phyloP scores from a whole-genome alignment of 23 red algal species.

The Cyanidioschyzon merolae region DNA sequence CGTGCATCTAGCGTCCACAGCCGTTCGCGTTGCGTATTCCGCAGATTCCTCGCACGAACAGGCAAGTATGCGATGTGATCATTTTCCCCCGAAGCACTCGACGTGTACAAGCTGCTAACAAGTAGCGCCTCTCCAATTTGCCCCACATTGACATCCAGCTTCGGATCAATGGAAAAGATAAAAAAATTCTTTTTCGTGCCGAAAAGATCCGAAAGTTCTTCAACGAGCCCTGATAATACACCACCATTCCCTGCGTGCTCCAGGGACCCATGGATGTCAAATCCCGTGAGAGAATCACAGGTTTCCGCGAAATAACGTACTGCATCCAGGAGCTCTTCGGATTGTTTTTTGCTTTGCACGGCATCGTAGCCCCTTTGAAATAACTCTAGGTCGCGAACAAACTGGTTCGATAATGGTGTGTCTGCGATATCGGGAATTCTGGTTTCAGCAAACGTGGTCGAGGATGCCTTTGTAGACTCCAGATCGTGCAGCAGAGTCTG shows the following conservation, averaged over 20 bases:
- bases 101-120: not conserved
- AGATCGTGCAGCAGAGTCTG: not conserved
- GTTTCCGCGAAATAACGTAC: not conserved
- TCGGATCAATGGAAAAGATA: not conserved
- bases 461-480: too few relatives aligned
- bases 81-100: not conserved
- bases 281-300: not conserved
- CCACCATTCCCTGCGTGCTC: not conserved
- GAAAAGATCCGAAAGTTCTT: not conserved
- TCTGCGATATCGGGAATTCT: not conserved
- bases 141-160: too few relatives aligned
- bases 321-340: not conserved
- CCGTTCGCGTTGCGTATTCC: not conserved
- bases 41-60: not conserved
- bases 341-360: not conserved
- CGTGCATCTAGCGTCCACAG: not conserved
- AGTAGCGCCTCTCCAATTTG: not conserved
- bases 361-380: not conserved
- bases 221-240: not conserved
- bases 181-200: not conserved
- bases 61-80: constrained; percentile 8
- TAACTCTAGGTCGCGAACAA: not conserved
- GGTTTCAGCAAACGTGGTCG: not conserved
- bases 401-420: not conserved
- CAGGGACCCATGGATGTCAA: not conserved